Percentiles rank a stretch among this genome's conserved stretches.
These are phyloP conservation scores for Populus pruinosa DNA, from an alignment of 345 rosid species.

Conservation along the genomic window DNA sequence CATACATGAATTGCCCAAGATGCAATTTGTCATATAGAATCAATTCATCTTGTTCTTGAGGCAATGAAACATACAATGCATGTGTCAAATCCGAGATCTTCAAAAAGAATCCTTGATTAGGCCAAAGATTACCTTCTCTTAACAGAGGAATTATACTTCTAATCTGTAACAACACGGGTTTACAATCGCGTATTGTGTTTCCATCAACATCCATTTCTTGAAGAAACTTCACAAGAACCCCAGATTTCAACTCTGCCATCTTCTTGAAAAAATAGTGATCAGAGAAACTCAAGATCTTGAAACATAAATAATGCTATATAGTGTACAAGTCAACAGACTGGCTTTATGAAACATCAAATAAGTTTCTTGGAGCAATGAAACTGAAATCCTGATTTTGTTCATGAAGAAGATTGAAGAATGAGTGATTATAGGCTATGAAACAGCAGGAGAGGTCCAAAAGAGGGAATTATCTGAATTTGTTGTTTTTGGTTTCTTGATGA, in stretches of 20 bases:
- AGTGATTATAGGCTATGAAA: too few relatives aligned
- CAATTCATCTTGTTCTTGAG: constrained; percentile 60
- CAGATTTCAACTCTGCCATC: constrained; percentile 49
- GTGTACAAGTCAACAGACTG: not conserved
- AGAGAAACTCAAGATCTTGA: constrained; percentile 1
- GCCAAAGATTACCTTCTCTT: constrained; percentile 65
- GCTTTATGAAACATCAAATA: too few relatives aligned
- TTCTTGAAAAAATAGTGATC: not conserved
- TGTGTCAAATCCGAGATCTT: constrained; percentile 64
- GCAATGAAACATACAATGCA: constrained; percentile 57
- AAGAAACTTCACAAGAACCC: constrained; percentile 59
- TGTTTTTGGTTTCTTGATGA: not conserved
- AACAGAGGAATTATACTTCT: constrained; percentile 74
- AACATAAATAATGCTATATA: too few relatives aligned
- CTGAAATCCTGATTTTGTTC: not conserved
- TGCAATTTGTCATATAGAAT: constrained; percentile 54
- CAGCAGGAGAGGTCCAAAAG: too few relatives aligned
- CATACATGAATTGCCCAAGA: constrained; percentile 55
- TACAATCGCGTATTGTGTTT: constrained; percentile 18
- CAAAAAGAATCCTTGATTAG: constrained; percentile 65
- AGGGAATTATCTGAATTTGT: not conserved
- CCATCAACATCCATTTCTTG: constrained; percentile 46
- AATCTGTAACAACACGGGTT: constrained; percentile 61
- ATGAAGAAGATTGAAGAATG: not conserved
- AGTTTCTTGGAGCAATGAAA: too few relatives aligned